Conservation (phyloP, 2,329 filamentous ascomycete species). For the Macroventuria anomochaeta region DNA sequence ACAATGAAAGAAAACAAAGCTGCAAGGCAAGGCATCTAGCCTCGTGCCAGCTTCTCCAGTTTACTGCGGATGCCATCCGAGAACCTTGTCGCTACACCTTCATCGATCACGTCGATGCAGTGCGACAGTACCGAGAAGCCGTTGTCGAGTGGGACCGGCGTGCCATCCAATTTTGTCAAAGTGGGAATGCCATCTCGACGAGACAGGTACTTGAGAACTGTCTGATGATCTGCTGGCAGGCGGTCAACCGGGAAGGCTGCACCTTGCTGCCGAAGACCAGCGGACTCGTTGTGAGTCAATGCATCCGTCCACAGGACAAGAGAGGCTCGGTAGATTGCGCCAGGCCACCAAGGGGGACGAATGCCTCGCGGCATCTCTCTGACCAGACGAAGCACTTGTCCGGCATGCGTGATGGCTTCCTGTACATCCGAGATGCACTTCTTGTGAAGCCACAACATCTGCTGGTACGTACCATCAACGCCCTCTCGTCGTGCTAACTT, state of each 20-base stretch:
- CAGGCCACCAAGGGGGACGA: slow-evolving; percentile 74
- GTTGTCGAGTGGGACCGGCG: slow-evolving; percentile 55
- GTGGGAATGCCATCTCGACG: slow-evolving; percentile 61
- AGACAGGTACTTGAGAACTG: slow-evolving; percentile 59
- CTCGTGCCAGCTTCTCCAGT: slow-evolving; percentile 55
- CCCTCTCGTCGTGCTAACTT: slow-evolving; percentile 67
- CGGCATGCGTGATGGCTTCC: slow-evolving; percentile 71
- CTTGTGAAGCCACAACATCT: slow-evolving; percentile 63
- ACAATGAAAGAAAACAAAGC: slow-evolving; percentile 7
- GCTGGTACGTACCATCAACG: slow-evolving; percentile 63
- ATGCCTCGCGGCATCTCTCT: slow-evolving; percentile 65
- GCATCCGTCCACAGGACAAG: slow-evolving; percentile 58
- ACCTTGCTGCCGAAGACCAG: slow-evolving; percentile 45
- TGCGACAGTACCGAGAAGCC: slow-evolving; percentile 58
- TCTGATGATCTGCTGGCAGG: slow-evolving; percentile 58
- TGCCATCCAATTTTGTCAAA: slow-evolving; percentile 59
- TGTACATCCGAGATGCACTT: slow-evolving; percentile 68
- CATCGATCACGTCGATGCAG: slow-evolving; percentile 61
- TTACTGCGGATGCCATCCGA: slow-evolving; percentile 63
- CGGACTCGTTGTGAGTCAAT: slow-evolving; percentile 58
- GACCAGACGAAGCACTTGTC: slow-evolving; percentile 69
- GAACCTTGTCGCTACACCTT: slow-evolving; percentile 60
- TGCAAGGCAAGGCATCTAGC: slow-evolving; percentile 11
- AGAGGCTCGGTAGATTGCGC: slow-evolving; percentile 69
- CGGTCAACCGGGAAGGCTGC: slow-evolving; percentile 60